Conservation (phyloP, 2,329 filamentous ascomycete species). For the Spiromastix sp. region DNA sequence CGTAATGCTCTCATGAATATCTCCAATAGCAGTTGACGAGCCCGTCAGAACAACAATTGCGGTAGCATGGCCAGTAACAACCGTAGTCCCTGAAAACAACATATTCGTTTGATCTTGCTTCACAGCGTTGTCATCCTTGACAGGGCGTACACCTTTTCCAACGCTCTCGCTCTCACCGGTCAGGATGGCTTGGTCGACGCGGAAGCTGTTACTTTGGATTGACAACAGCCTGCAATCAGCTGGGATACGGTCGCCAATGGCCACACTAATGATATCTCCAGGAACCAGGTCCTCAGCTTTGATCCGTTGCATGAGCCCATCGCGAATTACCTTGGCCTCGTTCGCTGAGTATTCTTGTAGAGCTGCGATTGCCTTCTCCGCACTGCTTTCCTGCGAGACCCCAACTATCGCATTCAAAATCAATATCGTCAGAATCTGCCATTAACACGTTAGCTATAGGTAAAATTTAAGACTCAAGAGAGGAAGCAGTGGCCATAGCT, state of each 20-base stretch:
- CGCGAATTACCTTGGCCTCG: conserved; percentile 84
- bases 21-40: conserved; percentile 84
- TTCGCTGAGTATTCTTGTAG: conserved; percentile 99
- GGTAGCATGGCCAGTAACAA: conserved; percentile 85
- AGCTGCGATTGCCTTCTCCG: conserved; percentile 95
- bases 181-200: conserved; percentile 90
- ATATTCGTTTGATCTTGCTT: conserved; percentile 98
- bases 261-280: conserved; percentile 78
- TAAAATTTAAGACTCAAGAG: conserved; percentile 2
- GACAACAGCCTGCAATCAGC: conserved; percentile 85
- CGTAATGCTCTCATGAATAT: conserved; percentile 97
- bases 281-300: conserved; percentile 97
- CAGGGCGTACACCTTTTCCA: conserved; percentile 60
- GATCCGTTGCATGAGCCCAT: conserved; percentile 68
- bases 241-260: conserved; percentile 86
- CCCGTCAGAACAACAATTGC: conserved; percentile 88
- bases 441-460: background rate
- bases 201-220: conserved; percentile 95
- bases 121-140: conserved; percentile 74
- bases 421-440: conserved; percentile 86
- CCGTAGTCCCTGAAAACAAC: conserved; percentile 95
- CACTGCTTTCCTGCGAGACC: conserved; percentile 96
- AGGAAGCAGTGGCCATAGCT: conserved; percentile 30
- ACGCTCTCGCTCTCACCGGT: conserved; percentile 98
- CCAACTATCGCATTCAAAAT: conserved; percentile 95